phyloP scores from a whole-genome alignment of 139 green algal genomes.

The Chlamydomonas sp. region DNA sequence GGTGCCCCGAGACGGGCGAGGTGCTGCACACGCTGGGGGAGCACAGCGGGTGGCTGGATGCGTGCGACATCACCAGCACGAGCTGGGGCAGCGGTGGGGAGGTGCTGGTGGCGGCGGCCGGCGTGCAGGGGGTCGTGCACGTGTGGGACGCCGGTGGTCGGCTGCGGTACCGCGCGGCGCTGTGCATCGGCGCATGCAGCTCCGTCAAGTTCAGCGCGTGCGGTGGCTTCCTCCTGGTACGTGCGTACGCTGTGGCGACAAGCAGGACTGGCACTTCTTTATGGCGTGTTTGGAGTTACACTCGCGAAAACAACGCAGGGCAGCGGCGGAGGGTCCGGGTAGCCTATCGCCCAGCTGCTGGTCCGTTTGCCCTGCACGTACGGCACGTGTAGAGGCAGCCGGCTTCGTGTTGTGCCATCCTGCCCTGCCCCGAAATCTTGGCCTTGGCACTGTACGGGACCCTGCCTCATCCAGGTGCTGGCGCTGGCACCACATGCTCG shows the following conservation, averaged over 20 bases:
- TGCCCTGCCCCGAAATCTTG: too few species aligned
- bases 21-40: not conserved
- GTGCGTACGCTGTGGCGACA: not conserved
- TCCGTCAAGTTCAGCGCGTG: conserved; percentile 1
- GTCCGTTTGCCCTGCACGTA: too few species aligned
- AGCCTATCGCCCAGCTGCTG: too few species aligned
- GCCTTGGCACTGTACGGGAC: too few species aligned
- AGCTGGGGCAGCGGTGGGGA: not conserved
- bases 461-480: too few species aligned
- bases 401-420: too few species aligned
- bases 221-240: not conserved
- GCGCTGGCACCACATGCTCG: too few species aligned
- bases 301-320: too few species aligned
- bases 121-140: not conserved
- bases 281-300: not conserved
- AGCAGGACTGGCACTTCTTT: not conserved
- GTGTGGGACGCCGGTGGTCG: not conserved
- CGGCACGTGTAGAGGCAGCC: too few species aligned
- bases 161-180: not conserved
- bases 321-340: too few species aligned
- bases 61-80: not conserved
- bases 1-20: not conserved
- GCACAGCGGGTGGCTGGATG: conserved; percentile 5
- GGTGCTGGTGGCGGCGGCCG: not conserved
- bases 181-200: not conserved